Base-by-base conservation (phyloP, 352 stramenopile genomes). In the Pythium aristosporum region DNA sequence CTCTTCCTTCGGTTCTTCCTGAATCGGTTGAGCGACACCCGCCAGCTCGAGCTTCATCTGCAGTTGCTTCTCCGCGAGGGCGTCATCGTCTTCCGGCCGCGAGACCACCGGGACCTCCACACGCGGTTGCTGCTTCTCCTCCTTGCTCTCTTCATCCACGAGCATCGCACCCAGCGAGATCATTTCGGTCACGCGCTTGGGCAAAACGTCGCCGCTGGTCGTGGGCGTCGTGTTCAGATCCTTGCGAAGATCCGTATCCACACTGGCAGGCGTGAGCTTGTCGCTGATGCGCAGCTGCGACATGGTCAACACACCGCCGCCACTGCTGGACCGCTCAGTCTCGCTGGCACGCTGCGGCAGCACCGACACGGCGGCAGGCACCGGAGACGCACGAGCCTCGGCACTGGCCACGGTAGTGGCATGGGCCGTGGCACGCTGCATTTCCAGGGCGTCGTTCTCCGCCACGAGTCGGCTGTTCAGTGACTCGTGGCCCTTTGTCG, bases 141-240 rank as follows among this genome's bases (percentile, higher is more conserved):
- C 36, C 12, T 44, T 55, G 18, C 39, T 52, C n/a, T 59, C 32
- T 8, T 70, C 63, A 16, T 61, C 57, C 1, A 57, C 28, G 11
- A 59, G 43, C 25, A 54, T 11, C n/a, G 57, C 44, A 42, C 65
- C 49, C 6, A 73, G 42, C 15, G 66, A 39, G 37, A 73, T 73
- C 66, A 73, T 73, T 28, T 68, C 66, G 7, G 66, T 73, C 41
- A 68, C 49, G 5, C 59, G 58, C 32, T 53, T 63, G 12, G 65
- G 58, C 20, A 67, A 23, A n/a, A 6, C 58, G 8, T 60, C 32
- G 5, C 57, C 51, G 16, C 57, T 37, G 8, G 61, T 46, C 8
- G 39, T 8, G 1, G 41, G 39, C 2, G 25, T 30, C 20, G 62
- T 58, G n/a, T 61, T 61, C 8, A 72, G 65, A 37, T 72, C 54